Evolutionary conservation across 306 rosid genomes (phyloP).

Genomic region (Pterocarpus macrocarpus): DNA sequence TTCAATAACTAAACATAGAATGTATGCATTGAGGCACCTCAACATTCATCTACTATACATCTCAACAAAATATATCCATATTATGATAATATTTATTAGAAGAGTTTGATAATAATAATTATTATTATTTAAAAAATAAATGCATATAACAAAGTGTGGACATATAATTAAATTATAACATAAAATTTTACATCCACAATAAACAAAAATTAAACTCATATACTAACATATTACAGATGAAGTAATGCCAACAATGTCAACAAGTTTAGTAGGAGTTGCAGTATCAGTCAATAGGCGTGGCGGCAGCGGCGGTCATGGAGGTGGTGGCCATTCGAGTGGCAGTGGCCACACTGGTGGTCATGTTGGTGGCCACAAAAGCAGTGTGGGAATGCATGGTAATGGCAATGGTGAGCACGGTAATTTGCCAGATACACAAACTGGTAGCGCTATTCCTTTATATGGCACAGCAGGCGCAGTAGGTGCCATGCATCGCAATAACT

Average conservation of each 20-base stretch:
- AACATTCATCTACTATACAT: no score
- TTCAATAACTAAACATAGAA: no score
- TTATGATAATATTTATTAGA: no score
- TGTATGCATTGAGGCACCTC: no score
- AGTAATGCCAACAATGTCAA: background rate
- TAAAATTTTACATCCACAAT: background rate
- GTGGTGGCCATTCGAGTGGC: background rate
- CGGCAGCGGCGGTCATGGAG: constrained; percentile 24
- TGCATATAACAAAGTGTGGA: no score
- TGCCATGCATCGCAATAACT: background rate
- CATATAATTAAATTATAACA: no score
- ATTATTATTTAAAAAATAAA: no score
- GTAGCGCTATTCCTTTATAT: constrained; percentile 10
- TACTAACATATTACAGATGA: background rate
- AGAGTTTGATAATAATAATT: no score
- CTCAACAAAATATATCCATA: no score
- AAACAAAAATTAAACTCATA: background rate
- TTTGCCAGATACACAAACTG: background rate
- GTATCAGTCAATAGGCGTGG: constrained; percentile 3
- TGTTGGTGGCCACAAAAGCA: constrained; percentile 21
- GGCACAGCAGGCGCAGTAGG: background rate
- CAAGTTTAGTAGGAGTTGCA: background rate
- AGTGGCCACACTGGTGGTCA: background rate
- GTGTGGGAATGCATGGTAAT: background rate
- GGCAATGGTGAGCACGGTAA: constrained; percentile 18